These are phyloP conservation scores for Sungouiozyma ichnusensis DNA, from an alignment of 805 yeast species.

Conservation along the genomic window DNA sequence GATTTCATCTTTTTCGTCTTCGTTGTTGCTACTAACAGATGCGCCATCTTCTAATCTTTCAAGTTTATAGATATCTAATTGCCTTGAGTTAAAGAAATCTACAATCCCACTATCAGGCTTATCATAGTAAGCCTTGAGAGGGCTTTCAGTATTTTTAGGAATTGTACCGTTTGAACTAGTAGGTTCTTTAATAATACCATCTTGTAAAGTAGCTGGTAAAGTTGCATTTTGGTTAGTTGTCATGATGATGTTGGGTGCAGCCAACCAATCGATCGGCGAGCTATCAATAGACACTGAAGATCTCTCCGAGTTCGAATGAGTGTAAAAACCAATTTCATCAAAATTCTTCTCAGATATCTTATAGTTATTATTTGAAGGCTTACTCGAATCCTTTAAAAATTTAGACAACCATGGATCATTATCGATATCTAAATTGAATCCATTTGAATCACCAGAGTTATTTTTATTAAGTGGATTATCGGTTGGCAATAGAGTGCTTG, in stretches of 20 bases:
- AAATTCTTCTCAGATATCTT: constrained; percentile 28
- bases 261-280: not conserved
- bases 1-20: constrained; percentile 40
- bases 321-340: constrained; percentile 46
- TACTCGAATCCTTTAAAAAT: constrained; percentile 3
- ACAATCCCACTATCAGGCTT: constrained; percentile 37
- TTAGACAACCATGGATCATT: constrained; percentile 9
- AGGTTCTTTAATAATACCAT: not conserved
- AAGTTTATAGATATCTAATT: constrained; percentile 42
- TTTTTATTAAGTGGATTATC: not conserved
- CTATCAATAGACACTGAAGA: not conserved
- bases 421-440: not conserved
- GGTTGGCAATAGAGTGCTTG: not conserved
- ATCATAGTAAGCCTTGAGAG: not conserved
- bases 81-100: constrained; percentile 51
- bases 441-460: not conserved
- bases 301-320: not conserved
- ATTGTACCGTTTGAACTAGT: not conserved
- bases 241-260: not conserved
- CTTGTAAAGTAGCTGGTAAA: not conserved
- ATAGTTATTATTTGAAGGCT: not conserved
- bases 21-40: not conserved
- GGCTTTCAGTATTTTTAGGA: not conserved
- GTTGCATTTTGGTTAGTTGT: not conserved
- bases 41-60: not conserved